Evolutionary conservation across 2,329 filamentous ascomycete species (phyloP), one percentile per base, ranked within the genome.

Genomic region (Xylariaceae sp.): DNA sequence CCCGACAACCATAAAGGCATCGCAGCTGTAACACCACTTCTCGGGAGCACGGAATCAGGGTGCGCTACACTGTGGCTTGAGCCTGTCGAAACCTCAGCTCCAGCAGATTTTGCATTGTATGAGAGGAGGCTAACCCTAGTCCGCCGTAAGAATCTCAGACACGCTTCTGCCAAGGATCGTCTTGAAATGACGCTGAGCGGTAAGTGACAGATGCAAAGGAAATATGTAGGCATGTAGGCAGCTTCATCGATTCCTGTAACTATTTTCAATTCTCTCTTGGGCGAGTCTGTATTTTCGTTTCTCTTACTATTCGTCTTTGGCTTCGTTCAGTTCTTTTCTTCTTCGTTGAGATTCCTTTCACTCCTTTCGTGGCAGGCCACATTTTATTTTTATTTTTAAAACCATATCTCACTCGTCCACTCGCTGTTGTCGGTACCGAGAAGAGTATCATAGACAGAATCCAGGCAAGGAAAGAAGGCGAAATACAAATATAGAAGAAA

Each of bases 321-420:
- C 51, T 57, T 47, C 44, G 28, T 50, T 31, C 44, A 50, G 36
- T 54, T 56, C 33, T 46, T 48, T 43, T 44, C 41, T n/a, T 47
- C 44, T 48, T 34, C 41, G 40, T 54, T 16, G 18, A 31, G 18
- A 14, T 38, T 9, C 34, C 31, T 28, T 19, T 5, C 43, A 2
- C 41, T 46, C 47, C 10, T 42, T 53, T 48, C 47, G 61, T 64
- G 63, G 61, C 62, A 58, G 61, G 61, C 63, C 61, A 63, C 63
- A 58, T 36, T 31, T 14, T 51, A 49, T 50, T 45, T 42, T 45
- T 49, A 43, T 43, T 53, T 36, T 17, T 55, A 14, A 40, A 17
- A 52, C 49, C 42, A 34, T 51, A 49, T 42, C 39, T 28, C 14
- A 28, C 36, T 50, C n/a, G 14, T 22, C 19, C 50, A 19, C 33